phyloP scores from a whole-genome alignment of 345 rosid genomes.

The Pelargonium nanum region DNA sequence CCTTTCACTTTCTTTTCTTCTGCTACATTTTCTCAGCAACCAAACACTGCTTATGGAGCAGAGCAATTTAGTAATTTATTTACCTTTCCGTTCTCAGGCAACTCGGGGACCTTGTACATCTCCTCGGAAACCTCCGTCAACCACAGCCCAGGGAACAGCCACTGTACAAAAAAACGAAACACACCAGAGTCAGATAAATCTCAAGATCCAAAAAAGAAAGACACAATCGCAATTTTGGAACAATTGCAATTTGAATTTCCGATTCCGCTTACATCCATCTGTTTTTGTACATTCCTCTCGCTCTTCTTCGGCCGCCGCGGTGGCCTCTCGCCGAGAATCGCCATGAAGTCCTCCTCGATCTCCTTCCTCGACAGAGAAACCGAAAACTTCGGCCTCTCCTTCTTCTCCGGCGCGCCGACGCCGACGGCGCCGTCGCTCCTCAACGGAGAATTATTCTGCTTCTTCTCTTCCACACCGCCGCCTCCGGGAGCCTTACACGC shows the following conservation, averaged over 20 bases:
- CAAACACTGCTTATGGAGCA: background rate
- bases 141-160: slow-evolving; percentile 60
- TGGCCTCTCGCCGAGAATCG: slow-evolving; percentile 39
- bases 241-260: background rate
- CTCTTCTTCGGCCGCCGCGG: slow-evolving; percentile 71
- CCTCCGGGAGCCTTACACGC: slow-evolving; percentile 40
- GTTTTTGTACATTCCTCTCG: slow-evolving; percentile 46
- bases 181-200: background rate
- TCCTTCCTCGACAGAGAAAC: slow-evolving; percentile 49
- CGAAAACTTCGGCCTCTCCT: slow-evolving; percentile 30
- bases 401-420: slow-evolving; percentile 20
- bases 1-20: background rate
- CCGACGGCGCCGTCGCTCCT: slow-evolving; percentile 17
- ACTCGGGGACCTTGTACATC: slow-evolving; percentile 55
- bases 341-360: slow-evolving; percentile 57
- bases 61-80: slow-evolving; percentile 10
- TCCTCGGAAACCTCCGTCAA: slow-evolving; percentile 51
- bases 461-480: slow-evolving; percentile 10
- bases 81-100: slow-evolving; percentile 40
- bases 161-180: slow-evolving; percentile 21
- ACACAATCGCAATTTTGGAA: background rate
- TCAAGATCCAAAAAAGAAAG: background rate
- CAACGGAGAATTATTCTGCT: slow-evolving; percentile 21
- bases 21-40: background rate
- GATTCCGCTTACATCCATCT: slow-evolving; percentile 47